Percentiles rank a stretch among this genome's conserved stretches.
These are phyloP conservation scores for Taphrina sp. DNA, from an alignment of 1,139 yeast species.

Conservation along the genomic window DNA sequence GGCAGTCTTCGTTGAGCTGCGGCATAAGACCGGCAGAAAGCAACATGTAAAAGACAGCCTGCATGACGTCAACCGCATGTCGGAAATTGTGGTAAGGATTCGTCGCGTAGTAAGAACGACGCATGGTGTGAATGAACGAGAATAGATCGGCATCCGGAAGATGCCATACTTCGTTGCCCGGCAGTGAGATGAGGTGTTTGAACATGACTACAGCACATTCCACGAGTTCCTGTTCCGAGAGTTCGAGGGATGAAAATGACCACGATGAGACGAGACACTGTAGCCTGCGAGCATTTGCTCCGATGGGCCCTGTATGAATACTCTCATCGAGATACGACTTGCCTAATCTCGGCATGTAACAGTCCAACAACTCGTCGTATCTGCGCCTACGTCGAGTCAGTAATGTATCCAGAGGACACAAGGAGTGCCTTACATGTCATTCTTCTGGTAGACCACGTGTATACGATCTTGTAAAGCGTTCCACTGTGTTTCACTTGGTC, in stretches of 20 bases:
- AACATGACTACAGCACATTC: constrained; percentile 23
- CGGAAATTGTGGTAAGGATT: constrained; percentile 93
- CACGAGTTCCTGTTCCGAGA: constrained; percentile 1
- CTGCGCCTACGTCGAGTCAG: no score
- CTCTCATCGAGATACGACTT: no score
- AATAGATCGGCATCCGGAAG: constrained; percentile 7
- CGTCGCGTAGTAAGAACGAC: constrained; percentile 44
- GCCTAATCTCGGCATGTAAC: no score
- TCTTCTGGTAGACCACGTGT: neutral
- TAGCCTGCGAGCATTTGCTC: no score
- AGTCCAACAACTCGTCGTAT: no score
- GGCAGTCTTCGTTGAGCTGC: neutral
- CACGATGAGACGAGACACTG: constrained; percentile 13
- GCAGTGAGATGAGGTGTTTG: constrained; percentile 23
- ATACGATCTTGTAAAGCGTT: neutral
- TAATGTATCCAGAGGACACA: no score
- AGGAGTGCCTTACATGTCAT: no score
- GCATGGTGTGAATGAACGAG: constrained; percentile 12
- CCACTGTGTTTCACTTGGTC: constrained; percentile 4
- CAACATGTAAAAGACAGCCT: constrained; percentile 73
- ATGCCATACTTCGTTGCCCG: constrained; percentile 21
- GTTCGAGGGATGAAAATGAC: constrained; percentile 12
- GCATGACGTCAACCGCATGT: constrained; percentile 93
- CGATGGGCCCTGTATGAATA: no score
- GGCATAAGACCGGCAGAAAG: constrained; percentile 31